Conservation (phyloP, 306 rosid species). For the Argentina anserina region DNA sequence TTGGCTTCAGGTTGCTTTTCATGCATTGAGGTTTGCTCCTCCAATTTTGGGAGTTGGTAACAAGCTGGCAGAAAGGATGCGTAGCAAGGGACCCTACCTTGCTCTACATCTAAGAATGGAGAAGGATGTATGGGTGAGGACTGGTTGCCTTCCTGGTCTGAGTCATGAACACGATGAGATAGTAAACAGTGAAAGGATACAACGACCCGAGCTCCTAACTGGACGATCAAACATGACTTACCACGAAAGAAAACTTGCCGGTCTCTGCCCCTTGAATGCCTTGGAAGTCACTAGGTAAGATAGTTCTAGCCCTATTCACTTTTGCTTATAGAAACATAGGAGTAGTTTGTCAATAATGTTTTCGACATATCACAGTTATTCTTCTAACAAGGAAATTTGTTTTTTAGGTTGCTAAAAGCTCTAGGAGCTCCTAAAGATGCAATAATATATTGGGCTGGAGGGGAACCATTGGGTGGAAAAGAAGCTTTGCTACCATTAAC, state of each 20-base stretch:
- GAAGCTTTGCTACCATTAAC: constrained; percentile 74
- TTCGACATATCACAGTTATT: not conserved
- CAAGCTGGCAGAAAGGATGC: constrained; percentile 74
- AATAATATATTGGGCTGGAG: constrained; percentile 96
- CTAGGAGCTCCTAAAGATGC: constrained; percentile 83
- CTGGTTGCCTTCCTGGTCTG: constrained; percentile 93
- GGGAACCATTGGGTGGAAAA: constrained; percentile 84
- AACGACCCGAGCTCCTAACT: constrained; percentile 84
- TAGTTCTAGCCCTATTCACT: not conserved
- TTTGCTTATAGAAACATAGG: not conserved
- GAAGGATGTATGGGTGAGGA: constrained; percentile 98
- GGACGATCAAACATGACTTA: constrained; percentile 85
- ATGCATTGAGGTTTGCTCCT: constrained; percentile 84
- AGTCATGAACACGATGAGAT: constrained; percentile 67
- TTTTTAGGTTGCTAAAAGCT: constrained; percentile 75
- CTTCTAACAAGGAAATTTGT: not conserved
- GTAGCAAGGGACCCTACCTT: constrained; percentile 84
- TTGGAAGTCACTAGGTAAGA: constrained; percentile 74
- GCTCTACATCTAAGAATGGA: constrained; percentile 96
- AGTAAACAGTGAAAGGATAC: constrained; percentile 60
- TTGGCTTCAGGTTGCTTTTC: constrained; percentile 80
- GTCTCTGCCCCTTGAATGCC: constrained; percentile 90
- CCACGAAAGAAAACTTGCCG: constrained; percentile 86
- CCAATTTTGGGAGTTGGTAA: constrained; percentile 74
- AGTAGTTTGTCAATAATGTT: not conserved